Percentiles rank a stretch among this genome's conserved stretches.
Conservation (phyloP, 1,284 basidiomycete species). For the Rhodotorula sp. region DNA sequence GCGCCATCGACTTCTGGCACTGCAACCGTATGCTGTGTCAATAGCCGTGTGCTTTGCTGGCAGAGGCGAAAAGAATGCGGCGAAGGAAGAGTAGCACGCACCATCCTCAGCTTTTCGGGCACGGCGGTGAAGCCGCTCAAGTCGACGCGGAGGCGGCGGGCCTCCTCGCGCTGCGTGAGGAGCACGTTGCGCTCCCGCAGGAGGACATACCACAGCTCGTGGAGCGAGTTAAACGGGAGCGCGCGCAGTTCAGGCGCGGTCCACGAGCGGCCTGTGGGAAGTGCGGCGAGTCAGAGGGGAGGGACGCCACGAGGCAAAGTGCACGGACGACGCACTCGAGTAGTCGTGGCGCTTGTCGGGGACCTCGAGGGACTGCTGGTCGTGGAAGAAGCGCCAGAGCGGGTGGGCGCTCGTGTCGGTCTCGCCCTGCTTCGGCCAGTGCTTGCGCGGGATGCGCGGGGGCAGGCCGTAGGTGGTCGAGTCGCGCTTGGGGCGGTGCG, state of each 20-base stretch:
- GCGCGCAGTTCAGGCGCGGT: conserved; percentile 75
- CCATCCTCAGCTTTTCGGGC: conserved; percentile 33
- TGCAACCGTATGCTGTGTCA: conserved; percentile 49
- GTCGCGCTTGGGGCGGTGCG: conserved; percentile 42
- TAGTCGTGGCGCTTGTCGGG: conserved; percentile 39
- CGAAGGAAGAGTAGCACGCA: conserved; percentile 4
- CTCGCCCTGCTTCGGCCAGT: conserved; percentile 9
- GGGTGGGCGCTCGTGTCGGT: conserved; percentile 39
- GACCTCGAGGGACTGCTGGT: conserved; percentile 35
- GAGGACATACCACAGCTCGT: conserved; percentile 88
- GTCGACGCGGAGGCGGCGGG: conserved; percentile 61
- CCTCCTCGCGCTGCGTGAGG: conserved; percentile 79
- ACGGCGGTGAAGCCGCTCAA: conserved; percentile 28
- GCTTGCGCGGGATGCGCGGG: neutral
- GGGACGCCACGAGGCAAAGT: neutral
- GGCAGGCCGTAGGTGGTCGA: conserved; percentile 42
- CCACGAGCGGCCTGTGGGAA: conserved; percentile 75
- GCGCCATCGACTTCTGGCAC: conserved; percentile 95
- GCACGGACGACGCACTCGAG: conserved; percentile 28
- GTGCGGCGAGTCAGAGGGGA: neutral
- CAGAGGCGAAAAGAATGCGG: neutral
- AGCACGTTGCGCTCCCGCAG: conserved; percentile 83
- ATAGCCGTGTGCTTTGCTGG: neutral
- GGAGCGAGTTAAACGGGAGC: conserved; percentile 88
- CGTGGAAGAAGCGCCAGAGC: conserved; percentile 46